phyloP scores from a whole-genome alignment of 2,329 filamentous ascomycete genomes.

The Cordyceps cicadae region DNA sequence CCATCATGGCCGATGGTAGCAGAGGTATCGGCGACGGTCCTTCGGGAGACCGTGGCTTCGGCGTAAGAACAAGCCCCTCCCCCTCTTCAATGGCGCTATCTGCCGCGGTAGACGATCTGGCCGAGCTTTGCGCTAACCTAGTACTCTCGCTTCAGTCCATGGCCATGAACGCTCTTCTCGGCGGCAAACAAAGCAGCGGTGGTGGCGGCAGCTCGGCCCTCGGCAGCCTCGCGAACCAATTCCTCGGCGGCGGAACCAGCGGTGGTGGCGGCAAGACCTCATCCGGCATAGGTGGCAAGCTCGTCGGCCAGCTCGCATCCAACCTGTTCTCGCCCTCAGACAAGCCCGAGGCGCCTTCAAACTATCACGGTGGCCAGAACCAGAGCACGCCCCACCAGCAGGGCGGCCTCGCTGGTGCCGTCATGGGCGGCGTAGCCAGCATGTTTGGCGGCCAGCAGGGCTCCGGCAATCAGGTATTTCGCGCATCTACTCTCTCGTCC shows the following conservation, averaged over 20 bases:
- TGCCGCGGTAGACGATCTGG: not conserved
- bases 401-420: conserved; percentile 42
- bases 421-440: conserved; percentile 48
- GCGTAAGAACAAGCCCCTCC: conserved; percentile 41
- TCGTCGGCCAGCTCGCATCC: conserved; percentile 49
- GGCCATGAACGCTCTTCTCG: conserved; percentile 51
- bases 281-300: conserved; percentile 39
- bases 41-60: conserved; percentile 53
- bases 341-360: conserved; percentile 39
- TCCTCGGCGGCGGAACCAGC: conserved; percentile 34
- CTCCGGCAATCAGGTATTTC: conserved; percentile 26
- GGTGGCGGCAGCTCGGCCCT: conserved; percentile 32
- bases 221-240: conserved; percentile 39
- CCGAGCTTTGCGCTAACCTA: not conserved
- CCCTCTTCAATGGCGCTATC: conserved; percentile 10
- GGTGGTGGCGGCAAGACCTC: conserved; percentile 28
- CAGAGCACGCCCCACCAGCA: conserved; percentile 29
- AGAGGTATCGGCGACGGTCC: conserved; percentile 43
- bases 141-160: conserved; percentile 38
- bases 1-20: conserved; percentile 44
- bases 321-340: conserved; percentile 42
- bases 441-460: conserved; percentile 42
- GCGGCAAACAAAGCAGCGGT: conserved; percentile 34
- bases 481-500: too few species aligned
- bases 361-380: conserved; percentile 41